Evolutionary conservation across 345 rosid species (phyloP).

Genomic region (Populus davidiana): DNA sequence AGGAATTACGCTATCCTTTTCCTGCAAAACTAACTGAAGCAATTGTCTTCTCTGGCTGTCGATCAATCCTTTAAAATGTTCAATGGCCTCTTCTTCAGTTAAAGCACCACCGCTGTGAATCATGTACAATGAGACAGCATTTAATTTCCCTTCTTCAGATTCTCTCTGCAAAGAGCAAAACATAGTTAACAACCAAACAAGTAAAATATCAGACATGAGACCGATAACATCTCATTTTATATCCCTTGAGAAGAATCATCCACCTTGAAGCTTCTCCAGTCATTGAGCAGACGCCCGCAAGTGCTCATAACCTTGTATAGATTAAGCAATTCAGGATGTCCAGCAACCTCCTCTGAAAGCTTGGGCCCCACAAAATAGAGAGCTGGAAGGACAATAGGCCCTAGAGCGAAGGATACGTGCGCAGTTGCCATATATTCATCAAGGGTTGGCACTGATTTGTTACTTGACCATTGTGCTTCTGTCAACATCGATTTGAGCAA

Average conservation of each 20-base stretch:
- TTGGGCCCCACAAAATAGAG: conserved; percentile 71
- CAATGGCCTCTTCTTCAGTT: conserved; percentile 41
- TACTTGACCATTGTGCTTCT: conserved; percentile 61
- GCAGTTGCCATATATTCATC: conserved; percentile 72
- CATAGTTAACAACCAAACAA: not conserved
- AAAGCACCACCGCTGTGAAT: conserved; percentile 24
- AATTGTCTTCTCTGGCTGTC: conserved; percentile 42
- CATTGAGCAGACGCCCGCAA: conserved; percentile 83
- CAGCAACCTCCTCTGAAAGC: conserved; percentile 43
- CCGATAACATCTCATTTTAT: not conserved
- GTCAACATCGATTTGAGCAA: conserved; percentile 59
- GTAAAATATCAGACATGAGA: not conserved
- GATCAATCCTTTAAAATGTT: conserved; percentile 31
- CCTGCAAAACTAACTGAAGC: conserved; percentile 51
- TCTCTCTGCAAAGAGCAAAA: conserved; percentile 52
- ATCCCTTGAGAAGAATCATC: not conserved
- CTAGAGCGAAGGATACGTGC: conserved; percentile 68
- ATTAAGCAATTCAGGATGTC: conserved; percentile 36
- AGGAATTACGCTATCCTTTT: conserved; percentile 49
- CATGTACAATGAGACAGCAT: conserved; percentile 58
- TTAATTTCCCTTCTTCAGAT: conserved; percentile 64
- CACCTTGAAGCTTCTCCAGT: conserved; percentile 67
- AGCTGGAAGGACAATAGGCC: conserved; percentile 79
- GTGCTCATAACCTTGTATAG: conserved; percentile 63
- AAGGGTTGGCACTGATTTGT: conserved; percentile 52